Percentiles rank a stretch among this genome's conserved stretches.
phyloP scores from a whole-genome alignment of 306 rosid species.

The Lathyrus aphaca region DNA sequence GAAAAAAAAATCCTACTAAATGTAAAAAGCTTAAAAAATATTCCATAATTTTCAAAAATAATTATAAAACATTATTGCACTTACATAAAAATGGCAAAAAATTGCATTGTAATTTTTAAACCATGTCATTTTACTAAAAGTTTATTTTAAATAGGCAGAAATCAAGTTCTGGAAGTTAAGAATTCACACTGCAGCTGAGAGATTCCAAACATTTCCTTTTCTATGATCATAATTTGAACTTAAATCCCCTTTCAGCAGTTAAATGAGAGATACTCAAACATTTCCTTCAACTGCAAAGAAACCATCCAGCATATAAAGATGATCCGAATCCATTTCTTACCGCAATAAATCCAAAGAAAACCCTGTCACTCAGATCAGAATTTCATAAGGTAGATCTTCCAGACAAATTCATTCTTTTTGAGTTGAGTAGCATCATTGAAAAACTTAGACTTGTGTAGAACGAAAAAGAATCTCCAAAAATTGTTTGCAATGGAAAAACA shows the following conservation, averaged over 20 bases:
- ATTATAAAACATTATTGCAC: too few relatives aligned
- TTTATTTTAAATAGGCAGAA: too few relatives aligned
- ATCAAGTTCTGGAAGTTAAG: neutral
- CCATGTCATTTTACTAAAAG: too few relatives aligned
- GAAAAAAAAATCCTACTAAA: too few relatives aligned
- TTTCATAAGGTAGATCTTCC: neutral
- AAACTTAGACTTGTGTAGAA: neutral
- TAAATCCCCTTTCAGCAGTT: neutral
- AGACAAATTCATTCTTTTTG: neutral
- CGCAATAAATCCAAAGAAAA: conserved; percentile 6
- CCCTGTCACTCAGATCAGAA: conserved; percentile 4
- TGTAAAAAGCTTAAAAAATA: too few relatives aligned
- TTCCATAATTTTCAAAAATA: too few relatives aligned
- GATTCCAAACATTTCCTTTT: neutral
- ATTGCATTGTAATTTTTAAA: too few relatives aligned
- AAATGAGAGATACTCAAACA: too few relatives aligned
- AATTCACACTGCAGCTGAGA: neutral
- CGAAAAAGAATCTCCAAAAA: conserved; percentile 18
- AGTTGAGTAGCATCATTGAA: conserved; percentile 13
- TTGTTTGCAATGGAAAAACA: conserved; percentile 2
- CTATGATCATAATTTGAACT: neutral
- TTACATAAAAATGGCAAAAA: too few relatives aligned
- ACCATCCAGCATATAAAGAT: neutral
- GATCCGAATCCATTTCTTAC: neutral
- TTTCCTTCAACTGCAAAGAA: neutral